Evolutionary conservation across 441 rosid species (phyloP).

Genomic region (Euphorbia neoarborescens): DNA sequence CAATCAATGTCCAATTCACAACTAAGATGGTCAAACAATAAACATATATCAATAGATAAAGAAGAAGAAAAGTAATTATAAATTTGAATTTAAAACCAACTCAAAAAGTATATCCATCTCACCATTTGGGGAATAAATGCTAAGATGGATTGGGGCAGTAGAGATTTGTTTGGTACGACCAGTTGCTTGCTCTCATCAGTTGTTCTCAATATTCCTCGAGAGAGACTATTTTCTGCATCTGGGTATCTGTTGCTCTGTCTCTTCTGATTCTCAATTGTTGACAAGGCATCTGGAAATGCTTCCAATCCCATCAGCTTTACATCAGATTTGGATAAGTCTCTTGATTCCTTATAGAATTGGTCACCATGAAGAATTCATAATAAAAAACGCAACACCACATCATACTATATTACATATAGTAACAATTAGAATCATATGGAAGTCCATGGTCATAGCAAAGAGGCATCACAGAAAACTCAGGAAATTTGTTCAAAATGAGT

Average conservation of each 20-base stretch:
- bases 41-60: conserved; percentile 8
- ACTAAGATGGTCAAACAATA: conserved; percentile 36
- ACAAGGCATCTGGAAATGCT: conserved; percentile 35
- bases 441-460: too few relatives aligned
- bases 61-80: neutral
- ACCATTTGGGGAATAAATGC: conserved; percentile 88
- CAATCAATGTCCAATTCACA: conserved; percentile 86
- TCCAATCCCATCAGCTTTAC: conserved; percentile 89
- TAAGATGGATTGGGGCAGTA: conserved; percentile 81
- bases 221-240: conserved; percentile 25
- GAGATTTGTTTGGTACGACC: conserved; percentile 79
- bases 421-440: too few relatives aligned
- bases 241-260: conserved; percentile 15
- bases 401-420: too few relatives aligned
- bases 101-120: conserved; percentile 20
- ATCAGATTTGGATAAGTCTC: conserved; percentile 42
- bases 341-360: conserved; percentile 49
- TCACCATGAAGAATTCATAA: too few relatives aligned
- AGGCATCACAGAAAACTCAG: too few relatives aligned
- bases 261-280: conserved; percentile 21
- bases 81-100: neutral
- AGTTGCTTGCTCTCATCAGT: conserved; percentile 39
- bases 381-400: too few relatives aligned
- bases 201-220: too few relatives aligned
- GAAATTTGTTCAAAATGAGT: too few relatives aligned